Base-by-base conservation (phyloP, 1,284 basidiomycete genomes). In the Trichosporon ovoides region DNA sequence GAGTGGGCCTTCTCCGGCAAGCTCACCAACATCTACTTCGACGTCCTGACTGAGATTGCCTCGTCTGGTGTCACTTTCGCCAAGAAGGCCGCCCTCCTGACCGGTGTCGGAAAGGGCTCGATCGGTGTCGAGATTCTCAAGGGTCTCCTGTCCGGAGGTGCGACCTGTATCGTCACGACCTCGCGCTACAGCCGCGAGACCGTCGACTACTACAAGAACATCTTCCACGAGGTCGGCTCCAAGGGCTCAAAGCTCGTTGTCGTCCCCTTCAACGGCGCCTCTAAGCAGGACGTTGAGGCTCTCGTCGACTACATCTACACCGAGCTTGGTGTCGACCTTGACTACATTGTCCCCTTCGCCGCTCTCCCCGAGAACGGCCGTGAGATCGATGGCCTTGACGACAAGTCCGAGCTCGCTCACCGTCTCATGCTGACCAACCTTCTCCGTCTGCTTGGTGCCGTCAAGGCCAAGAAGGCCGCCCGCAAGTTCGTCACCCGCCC, bases 41-140 rank as follows among this genome's bases (percentile, higher is more conserved):
- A 98, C 71, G 88, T 98, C 65, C 82, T 98, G 50, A 89, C 93
- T 71, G 96, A 98, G 79, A 97, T 98, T 68, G 95, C 96, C 11
- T 96, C 94, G 0, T 93, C 94, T 10, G 95, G 95, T 48, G 96
- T 94, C 16, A 94, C 93, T 0, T 98, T 97, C 84, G 88, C 95
- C 79, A 93, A 95, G 81, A 98, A 98, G 83, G 97, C 98, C 69
- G 95, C 95, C 1, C 84, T 98, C 35, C 84, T 98, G 49, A 98
- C 95, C 48, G 95, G 96, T 77, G 96, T 98, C 57, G 95, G 95
- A 58, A 94, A 92, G 74, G 95, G 91, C 22, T 96, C 92, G 3
- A 98, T 98, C 70, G 95, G 95, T 66, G 88, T 96, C 59, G 96
- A 98, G 78, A 91, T 98, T 66, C 83, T 98, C 68, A 98, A 97